phyloP scores from a whole-genome alignment of 805 yeast genomes.

The Pichia sporocuriosa region DNA sequence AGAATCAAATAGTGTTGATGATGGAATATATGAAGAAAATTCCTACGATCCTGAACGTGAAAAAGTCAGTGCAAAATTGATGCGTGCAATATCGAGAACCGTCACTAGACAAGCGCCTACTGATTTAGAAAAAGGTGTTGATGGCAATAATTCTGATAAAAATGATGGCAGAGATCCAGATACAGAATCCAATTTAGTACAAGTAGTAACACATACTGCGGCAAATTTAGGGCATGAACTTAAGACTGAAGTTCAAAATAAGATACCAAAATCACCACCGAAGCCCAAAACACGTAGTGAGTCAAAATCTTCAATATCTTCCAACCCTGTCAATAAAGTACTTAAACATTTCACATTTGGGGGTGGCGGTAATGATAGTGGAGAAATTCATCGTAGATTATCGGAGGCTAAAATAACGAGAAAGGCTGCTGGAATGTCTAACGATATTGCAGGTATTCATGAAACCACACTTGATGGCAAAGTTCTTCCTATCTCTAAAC shows the following conservation, averaged over 20 bases:
- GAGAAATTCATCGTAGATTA: conserved; percentile 29
- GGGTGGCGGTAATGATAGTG: conserved; percentile 25
- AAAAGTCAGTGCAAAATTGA: conserved; percentile 22
- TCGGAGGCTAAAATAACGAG: conserved; percentile 34
- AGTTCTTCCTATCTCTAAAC: conserved; percentile 2
- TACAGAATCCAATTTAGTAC: conserved; percentile 16
- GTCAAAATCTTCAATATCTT: not conserved
- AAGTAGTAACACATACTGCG: conserved; percentile 19
- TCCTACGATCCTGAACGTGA: conserved; percentile 22
- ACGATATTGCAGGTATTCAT: conserved; percentile 41
- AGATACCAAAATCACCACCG: too few species aligned
- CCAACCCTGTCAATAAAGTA: conserved; percentile 10
- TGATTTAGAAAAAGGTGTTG: conserved; percentile 7
- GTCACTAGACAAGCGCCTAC: conserved; percentile 9
- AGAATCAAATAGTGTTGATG: conserved; percentile 16
- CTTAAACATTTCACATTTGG: conserved; percentile 27
- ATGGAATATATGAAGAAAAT: conserved; percentile 25
- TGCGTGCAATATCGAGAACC: conserved; percentile 22
- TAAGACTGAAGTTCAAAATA: too few species aligned
- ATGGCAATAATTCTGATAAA: not conserved
- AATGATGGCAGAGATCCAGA: too few species aligned
- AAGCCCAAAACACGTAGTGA: not conserved
- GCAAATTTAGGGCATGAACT: conserved; percentile 17
- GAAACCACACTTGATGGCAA: conserved; percentile 10
- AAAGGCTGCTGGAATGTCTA: conserved; percentile 37